phyloP scores from a whole-genome alignment of 1,139 yeast genomes.

The Pichia sp. region DNA sequence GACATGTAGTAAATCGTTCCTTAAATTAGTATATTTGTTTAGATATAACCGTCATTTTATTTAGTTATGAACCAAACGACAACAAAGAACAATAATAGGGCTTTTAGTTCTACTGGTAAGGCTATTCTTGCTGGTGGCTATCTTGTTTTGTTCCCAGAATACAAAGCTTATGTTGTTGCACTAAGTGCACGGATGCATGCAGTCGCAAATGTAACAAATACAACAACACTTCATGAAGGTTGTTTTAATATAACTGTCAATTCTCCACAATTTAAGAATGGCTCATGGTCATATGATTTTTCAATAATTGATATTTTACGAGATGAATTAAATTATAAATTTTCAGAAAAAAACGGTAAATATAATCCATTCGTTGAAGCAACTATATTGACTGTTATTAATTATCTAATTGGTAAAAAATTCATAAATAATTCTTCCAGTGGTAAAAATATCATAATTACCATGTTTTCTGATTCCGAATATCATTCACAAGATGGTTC shows the following conservation, averaged over 20 bases:
- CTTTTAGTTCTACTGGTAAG: slow-evolving; percentile 90
- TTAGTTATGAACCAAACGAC: neutral
- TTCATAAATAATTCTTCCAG: slow-evolving; percentile 29
- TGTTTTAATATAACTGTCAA: slow-evolving; percentile 37
- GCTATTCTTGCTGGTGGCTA: slow-evolving; percentile 94
- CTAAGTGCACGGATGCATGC: slow-evolving; percentile 89
- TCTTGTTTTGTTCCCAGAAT: slow-evolving; percentile 72
- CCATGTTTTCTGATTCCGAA: slow-evolving; percentile 79
- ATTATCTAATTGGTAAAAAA: slow-evolving; percentile 35
- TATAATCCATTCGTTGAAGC: slow-evolving; percentile 75
- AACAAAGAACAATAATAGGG: slow-evolving; percentile 4
- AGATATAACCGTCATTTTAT: too few species aligned
- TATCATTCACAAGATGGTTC: slow-evolving; percentile 73
- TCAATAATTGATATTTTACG: slow-evolving; percentile 1
- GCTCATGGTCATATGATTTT: slow-evolving; percentile 58
- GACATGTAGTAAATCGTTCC: too few species aligned
- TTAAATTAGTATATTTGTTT: too few species aligned
- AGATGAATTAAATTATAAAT: neutral
- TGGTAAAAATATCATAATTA: slow-evolving; percentile 37
- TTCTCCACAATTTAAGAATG: slow-evolving; percentile 78
- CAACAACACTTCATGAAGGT: slow-evolving; percentile 7
- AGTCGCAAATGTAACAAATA: slow-evolving; percentile 26
- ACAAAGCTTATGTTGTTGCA: slow-evolving; percentile 78
- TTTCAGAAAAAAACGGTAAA: slow-evolving; percentile 20
- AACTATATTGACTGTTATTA: slow-evolving; percentile 49